These are phyloP conservation scores for Annulohypoxylon nitens DNA, from an alignment of 495 filamentous ascomycete species.

Conservation along the genomic window DNA sequence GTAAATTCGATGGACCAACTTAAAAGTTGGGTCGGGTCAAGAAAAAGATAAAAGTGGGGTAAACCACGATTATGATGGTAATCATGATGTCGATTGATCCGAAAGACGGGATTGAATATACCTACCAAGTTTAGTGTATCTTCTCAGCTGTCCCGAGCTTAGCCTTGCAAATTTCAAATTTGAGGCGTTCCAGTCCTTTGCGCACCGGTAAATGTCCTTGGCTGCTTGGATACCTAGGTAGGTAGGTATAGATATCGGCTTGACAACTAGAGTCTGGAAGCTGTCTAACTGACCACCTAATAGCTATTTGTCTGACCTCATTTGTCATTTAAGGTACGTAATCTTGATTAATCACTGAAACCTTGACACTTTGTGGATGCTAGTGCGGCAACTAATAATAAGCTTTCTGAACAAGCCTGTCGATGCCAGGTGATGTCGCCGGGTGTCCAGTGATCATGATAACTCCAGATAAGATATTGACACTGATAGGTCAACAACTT, in stretches of 20 bases:
- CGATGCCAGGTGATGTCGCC: conserved; percentile 12
- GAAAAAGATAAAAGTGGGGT: conserved; percentile 38
- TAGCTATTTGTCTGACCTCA: conserved; percentile 12
- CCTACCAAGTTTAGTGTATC: neutral
- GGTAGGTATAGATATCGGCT: neutral
- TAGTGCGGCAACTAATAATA: conserved; percentile 12
- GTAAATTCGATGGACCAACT: conserved; percentile 15
- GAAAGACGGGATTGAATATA: conserved; percentile 11
- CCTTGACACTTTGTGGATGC: neutral
- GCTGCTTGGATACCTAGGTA: too few species aligned
- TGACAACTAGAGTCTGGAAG: neutral
- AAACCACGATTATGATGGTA: conserved; percentile 22
- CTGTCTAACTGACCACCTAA: too few species aligned
- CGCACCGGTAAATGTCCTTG: too few species aligned
- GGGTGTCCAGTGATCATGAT: conserved; percentile 7
- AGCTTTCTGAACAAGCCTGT: conserved; percentile 14
- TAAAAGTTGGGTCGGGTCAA: conserved; percentile 14
- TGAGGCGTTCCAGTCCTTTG: too few species aligned
- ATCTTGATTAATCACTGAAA: neutral
- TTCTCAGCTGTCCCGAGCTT: too few species aligned
- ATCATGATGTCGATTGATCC: conserved; percentile 38
- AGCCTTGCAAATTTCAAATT: too few species aligned
- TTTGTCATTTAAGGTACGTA: neutral
- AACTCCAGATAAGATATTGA: conserved; percentile 3
- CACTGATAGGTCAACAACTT: neutral